Evolutionary conservation across 2,329 filamentous ascomycete genomes (phyloP), one percentile per base, ranked within the genome.

Genomic region (Thielaviopsis ethacetica): DNA sequence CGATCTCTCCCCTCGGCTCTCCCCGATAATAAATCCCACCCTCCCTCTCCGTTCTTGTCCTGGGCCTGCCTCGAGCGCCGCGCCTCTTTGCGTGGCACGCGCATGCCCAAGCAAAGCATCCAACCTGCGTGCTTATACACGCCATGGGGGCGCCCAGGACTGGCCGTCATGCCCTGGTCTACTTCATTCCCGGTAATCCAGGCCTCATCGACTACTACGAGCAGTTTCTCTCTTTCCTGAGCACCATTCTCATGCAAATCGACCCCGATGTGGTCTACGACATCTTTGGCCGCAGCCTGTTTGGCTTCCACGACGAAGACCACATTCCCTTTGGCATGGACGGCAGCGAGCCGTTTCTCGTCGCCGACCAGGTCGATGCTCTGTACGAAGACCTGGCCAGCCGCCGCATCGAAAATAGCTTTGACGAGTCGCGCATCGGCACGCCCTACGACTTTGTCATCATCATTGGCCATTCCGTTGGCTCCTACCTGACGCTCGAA

Each of bases 111-210:
- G 51, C 26, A 27, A 19, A n/a, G 17, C 24, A 26, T 7, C 47
- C 5, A 53, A 53, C 58, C 44, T 53, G 30, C 10, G 30, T 59
- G 53, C 34, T 58, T 49, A 60, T 70, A 9, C 69, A 68, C 5
- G 67, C 70, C 22, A 62, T 60, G 24, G 62, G 63, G 54, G 61
- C 61, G 26, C 62, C 63, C 21, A 54, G 56, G 9, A 59, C 64
- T 53, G 59, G 61, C 19, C 62, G 62, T 15, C 71, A 66, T 62
- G 71, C 71, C 62, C 77, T 90, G 55, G 72, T 91, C 64, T 89
- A 82, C 72, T 85, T 88, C 69, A 76, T 91, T 49, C 80, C 84
- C 27, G 87, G 87, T 21, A 91, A 91, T 63, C 87, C 87, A 5
- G 87, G 87, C 5, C 74, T 89, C 19, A 78, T 90, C 56, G 79